phyloP scores from a whole-genome alignment of 129 eudicot species.

The Rutidosis leptorrhynchoides region DNA sequence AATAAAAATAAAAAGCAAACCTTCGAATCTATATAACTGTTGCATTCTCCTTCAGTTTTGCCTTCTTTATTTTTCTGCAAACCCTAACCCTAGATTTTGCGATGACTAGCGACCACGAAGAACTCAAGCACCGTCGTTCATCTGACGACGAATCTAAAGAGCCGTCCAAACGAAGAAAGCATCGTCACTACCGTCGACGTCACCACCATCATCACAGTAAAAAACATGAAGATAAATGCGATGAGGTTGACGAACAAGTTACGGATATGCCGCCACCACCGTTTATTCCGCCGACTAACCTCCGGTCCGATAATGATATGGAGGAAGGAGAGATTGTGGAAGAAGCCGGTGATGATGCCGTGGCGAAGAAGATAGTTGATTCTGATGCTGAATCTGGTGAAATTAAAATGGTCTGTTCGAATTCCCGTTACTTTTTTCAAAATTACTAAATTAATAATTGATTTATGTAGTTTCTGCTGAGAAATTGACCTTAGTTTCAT shows the following conservation, averaged over 20 bases:
- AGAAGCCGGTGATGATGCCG: conserved; percentile 42
- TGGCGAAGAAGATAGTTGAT: conserved; percentile 25
- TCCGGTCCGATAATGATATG: conserved; percentile 68
- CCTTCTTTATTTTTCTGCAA: conserved; percentile 18
- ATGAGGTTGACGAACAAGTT: conserved; percentile 21
- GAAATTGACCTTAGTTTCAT: conserved; percentile 8
- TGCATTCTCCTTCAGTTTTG: conserved; percentile 20
- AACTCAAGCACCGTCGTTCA: conserved; percentile 64
- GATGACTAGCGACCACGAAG: conserved; percentile 64
- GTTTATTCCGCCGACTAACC: conserved; percentile 13
- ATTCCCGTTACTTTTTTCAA: conserved; percentile 27
- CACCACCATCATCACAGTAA: conserved; percentile 51
- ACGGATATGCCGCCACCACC: conserved; percentile 29
- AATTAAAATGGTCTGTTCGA: conserved; percentile 62
- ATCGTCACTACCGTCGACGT: conserved; percentile 54
- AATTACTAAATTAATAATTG: not conserved
- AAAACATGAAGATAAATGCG: conserved; percentile 36
- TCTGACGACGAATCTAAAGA: conserved; percentile 65
- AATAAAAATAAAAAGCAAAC: too few species aligned
- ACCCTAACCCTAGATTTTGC: conserved; percentile 28
- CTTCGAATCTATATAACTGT: conserved; percentile 11
- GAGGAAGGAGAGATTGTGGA: conserved; percentile 98
- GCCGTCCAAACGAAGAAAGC: conserved; percentile 76
- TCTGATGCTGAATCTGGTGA: conserved; percentile 79
- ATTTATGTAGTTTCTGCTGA: conserved; percentile 16